Conservation (phyloP, 306 rosid species). For the Citrullus amarus region DNA sequence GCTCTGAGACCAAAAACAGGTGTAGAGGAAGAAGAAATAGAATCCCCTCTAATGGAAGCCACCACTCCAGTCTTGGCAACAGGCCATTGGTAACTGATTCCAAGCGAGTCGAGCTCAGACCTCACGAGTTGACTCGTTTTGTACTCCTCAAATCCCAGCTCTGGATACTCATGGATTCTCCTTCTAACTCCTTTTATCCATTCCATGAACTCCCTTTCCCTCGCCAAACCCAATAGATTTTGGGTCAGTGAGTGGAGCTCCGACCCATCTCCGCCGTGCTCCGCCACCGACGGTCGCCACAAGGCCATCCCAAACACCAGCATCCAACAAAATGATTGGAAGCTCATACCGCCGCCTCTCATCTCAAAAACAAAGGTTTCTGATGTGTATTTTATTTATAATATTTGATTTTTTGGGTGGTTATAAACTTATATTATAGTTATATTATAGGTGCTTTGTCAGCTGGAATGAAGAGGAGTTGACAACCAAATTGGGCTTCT, state of each 20-base stretch:
- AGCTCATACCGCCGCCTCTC: background rate
- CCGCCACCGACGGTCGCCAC: background rate
- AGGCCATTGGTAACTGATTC: conserved; percentile 26
- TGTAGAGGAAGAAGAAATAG: conserved; percentile 13
- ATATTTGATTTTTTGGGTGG: background rate
- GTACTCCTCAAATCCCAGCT: conserved; percentile 28
- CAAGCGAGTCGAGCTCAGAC: conserved; percentile 30
- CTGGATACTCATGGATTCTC: conserved; percentile 32
- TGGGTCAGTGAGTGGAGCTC: conserved; percentile 21
- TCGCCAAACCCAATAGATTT: conserved; percentile 20
- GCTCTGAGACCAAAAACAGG: conserved; percentile 35
- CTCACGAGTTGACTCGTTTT: conserved; percentile 29
- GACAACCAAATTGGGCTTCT: background rate
- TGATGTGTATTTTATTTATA: background rate
- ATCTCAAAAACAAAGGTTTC: background rate
- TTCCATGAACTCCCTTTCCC: conserved; percentile 21
- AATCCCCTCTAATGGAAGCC: conserved; percentile 15
- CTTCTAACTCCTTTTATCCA: conserved; percentile 33
- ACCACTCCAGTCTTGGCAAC: conserved; percentile 31
- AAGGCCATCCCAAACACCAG: background rate
- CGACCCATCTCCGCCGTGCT: background rate
- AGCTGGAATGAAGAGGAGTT: background rate
- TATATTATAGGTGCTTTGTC: background rate
- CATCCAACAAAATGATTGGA: background rate
- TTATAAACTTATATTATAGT: background rate